Percentiles rank a stretch among this genome's conserved stretches.
Evolutionary conservation across 192 early-diverging fungal species (phyloP).

Genomic region (Gigaspora rosea): DNA sequence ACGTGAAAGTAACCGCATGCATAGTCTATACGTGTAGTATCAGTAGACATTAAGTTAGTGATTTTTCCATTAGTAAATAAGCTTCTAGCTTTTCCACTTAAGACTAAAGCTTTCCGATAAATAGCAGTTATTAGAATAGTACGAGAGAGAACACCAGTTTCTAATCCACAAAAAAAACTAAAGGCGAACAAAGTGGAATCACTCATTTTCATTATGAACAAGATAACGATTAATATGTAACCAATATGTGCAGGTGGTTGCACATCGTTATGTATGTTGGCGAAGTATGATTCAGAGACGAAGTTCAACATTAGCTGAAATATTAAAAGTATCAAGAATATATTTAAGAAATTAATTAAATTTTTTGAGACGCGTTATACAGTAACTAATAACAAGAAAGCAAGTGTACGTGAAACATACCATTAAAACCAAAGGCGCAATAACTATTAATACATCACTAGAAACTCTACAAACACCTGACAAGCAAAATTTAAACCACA

Average conservation of each 20-base stretch:
- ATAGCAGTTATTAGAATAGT: constrained; percentile 49
- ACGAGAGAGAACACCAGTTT: constrained; percentile 45
- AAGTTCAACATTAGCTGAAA: constrained; percentile 16
- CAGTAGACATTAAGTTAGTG: constrained; percentile 77
- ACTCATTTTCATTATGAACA: constrained; percentile 46
- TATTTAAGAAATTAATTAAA: background rate
- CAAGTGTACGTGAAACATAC: constrained; percentile 22
- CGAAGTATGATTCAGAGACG: constrained; percentile 10
- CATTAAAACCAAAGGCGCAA: constrained; percentile 22
- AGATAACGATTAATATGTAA: constrained; percentile 39
- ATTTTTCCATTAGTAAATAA: constrained; percentile 61
- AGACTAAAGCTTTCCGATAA: constrained; percentile 52
- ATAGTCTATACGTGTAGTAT: constrained; percentile 65
- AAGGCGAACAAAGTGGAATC: constrained; percentile 43
- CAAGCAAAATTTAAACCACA: constrained; percentile 46
- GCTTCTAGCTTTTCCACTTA: constrained; percentile 51
- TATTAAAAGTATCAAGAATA: no score
- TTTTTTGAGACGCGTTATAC: background rate
- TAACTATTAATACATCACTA: constrained; percentile 44
- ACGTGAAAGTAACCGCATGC: constrained; percentile 49
- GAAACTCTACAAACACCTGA: constrained; percentile 40
- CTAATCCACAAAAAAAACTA: constrained; percentile 47
- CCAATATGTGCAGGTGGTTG: constrained; percentile 38
- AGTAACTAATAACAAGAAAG: background rate
- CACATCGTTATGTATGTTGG: no score